Evolutionary conservation across 345 rosid genomes (phyloP), one percentile per base, ranked within the genome.

Genomic region (Salix viminalis): DNA sequence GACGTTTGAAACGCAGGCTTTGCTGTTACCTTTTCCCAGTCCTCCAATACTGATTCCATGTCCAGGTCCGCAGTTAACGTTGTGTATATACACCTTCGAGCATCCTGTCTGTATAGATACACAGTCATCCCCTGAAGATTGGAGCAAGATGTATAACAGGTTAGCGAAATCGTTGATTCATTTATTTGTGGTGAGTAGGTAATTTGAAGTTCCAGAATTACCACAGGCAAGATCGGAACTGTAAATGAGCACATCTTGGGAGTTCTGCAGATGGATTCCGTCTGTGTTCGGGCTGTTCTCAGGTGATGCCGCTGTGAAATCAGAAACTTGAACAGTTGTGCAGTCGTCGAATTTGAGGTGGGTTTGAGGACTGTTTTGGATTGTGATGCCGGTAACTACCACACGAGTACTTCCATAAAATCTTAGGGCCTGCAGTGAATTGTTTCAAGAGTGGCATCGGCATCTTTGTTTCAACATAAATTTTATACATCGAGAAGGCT

Each of bases 41-140:
- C 97, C 84, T 75, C 97, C 98, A n/a, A 94, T 92, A 86, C 97
- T 94, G 67, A 94, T 90, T 44, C 97, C 97, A 77, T 94, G 98
- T 75, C 97, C 99, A 79, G 95, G 96, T 69, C 97, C 99, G 64
- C 97, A 92, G 67, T 88, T 91, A 60, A 92, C 85, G 52, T 89
- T 68, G 48, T 91, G 94, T 73, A 92, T 83, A 83, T 86, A 75
- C 69, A 94, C 83, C 67, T 92, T 85, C 42, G 97, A 90, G 88
- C 97, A 90, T 79, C 97, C 99, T 28, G 93, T 85, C 84, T 92
- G 97, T 79, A 92, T 88, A 9, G 97, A 94, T 44, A 92, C 79
- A 69, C 98, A 92, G 71, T 94, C 98, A 85, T 92, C 97, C 62
- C 99, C 99, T 94, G 89, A 62, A 67, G 16, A 86, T 82, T 12